phyloP scores from a whole-genome alignment of 176 grass and related monocot genomes.

The Puya raimondii region DNA sequence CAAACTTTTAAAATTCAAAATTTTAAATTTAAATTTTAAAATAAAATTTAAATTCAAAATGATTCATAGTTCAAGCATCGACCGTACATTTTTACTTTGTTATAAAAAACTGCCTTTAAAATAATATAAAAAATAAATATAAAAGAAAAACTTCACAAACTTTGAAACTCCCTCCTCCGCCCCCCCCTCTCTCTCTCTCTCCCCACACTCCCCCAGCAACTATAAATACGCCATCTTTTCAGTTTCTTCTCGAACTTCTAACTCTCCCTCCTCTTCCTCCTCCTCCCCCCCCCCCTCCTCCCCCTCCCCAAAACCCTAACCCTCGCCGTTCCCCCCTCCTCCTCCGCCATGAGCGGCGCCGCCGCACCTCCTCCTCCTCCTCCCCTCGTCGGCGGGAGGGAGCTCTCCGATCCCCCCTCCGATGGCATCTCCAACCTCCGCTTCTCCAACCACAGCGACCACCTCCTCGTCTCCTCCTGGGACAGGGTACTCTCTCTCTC shows the following conservation, averaged over 20 bases:
- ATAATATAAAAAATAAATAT: too few relatives aligned
- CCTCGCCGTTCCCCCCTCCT: not conserved
- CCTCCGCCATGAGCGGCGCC: conserved; percentile 34
- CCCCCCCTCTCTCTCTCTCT: not conserved
- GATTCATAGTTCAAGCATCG: too few relatives aligned
- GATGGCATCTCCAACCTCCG: conserved; percentile 94
- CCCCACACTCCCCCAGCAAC: not conserved
- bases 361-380: not conserved
- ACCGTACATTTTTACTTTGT: too few relatives aligned
- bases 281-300: not conserved
- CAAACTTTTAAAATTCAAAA: too few relatives aligned
- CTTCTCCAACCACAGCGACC: conserved; percentile 97
- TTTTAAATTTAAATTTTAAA: too few relatives aligned
- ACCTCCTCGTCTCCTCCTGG: conserved; percentile 96
- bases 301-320: conserved; percentile 17
- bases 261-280: not conserved
- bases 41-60: too few relatives aligned
- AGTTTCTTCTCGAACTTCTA: not conserved
- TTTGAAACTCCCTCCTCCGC: too few relatives aligned
- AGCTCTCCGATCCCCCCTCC: conserved; percentile 55
- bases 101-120: too few relatives aligned
- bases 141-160: too few relatives aligned
- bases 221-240: too few relatives aligned
- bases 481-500: conserved; percentile 49
- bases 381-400: conserved; percentile 33